Evolutionary conservation across 768 basidiomycete species (phyloP), one percentile per base, ranked within the genome.

Genomic region (Podaxis carcinomalis): DNA sequence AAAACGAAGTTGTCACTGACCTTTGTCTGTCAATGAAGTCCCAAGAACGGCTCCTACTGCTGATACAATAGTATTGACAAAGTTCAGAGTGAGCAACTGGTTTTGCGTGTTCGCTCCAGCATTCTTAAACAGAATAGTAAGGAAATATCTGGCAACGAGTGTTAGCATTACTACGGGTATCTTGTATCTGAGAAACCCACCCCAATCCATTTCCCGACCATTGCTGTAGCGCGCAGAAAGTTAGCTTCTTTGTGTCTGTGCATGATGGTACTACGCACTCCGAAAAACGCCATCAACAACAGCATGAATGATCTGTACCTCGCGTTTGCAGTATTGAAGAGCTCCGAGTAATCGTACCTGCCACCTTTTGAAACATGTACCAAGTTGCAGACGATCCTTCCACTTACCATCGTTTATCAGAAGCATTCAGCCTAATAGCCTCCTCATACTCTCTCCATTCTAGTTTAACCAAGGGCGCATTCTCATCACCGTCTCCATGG

Each of bases 191-290:
- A 2, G 28, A 32, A 21, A 61, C 64, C 11, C 70, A 82, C 68
- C 82, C 81, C 27, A 84, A 73, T 55, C 81, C 81, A 64, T 82
- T 83, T 49, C 83, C 82, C 50, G 81, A 79, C 77, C 81, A 82
- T 75, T 84, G 82, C 75, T 77, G 56, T 2, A 65, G 51, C 25
- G 4, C n/a, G 21, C 19, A 11, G 25, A 35, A 54, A 35, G 32
- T 35, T n/a, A 60, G 21, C 44, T 50, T 35, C 19, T 27, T 37
- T 27, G 14, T n/a, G 6, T 1, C 21, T 25, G 16, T 32, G n/a
- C 2, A 23, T 16, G 32, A 44, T 39, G 35, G 21, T n/a, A 37
- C 6, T 10, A 64, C 70, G 27, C 74, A 81, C 69, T 14, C 80
- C 83, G 59, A 83, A 83, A 65, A 84, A 76, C 14, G 79, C 80